Conservation (phyloP, 352 stramenopile genomes). For the Phytophthora europaea region DNA sequence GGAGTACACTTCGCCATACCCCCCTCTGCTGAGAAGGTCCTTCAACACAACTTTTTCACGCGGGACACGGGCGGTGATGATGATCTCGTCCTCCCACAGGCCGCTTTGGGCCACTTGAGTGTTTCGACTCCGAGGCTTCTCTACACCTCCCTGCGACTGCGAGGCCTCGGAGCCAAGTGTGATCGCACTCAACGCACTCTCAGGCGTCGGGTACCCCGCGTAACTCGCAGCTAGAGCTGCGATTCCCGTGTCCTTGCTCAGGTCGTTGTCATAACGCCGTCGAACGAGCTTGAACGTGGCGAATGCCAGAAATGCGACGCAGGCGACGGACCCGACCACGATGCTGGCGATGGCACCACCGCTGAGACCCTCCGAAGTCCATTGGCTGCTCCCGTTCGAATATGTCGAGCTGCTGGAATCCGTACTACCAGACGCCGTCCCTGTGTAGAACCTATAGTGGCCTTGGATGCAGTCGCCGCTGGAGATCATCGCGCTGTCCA, state of each 20-base stretch:
- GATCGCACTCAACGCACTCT: slow-evolving; percentile 35
- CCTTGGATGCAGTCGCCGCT: slow-evolving; percentile 32
- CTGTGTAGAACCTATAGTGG: slow-evolving; percentile 42
- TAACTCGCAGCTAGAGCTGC: slow-evolving; percentile 39
- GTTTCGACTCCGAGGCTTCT: slow-evolving; percentile 23
- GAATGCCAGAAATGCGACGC: slow-evolving; percentile 32
- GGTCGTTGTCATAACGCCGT: slow-evolving; percentile 21
- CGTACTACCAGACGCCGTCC: slow-evolving; percentile 1
- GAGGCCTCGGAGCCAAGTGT: slow-evolving; percentile 39
- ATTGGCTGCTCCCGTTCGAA: slow-evolving; percentile 26
- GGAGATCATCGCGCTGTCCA: slow-evolving; percentile 20
- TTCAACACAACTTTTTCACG: slow-evolving; percentile 43
- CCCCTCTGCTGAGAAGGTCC: slow-evolving; percentile 44
- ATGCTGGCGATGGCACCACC: slow-evolving; percentile 25
- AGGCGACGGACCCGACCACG: slow-evolving; percentile 22
- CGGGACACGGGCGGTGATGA: slow-evolving; percentile 44
- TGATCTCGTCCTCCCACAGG: slow-evolving; percentile 52
- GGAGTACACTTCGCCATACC: slow-evolving; percentile 44
- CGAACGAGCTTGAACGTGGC: slow-evolving; percentile 36
- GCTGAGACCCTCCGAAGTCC: not conserved
- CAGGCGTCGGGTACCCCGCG: slow-evolving; percentile 41
- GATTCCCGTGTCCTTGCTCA: slow-evolving; percentile 36
- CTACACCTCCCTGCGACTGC: slow-evolving; percentile 32
- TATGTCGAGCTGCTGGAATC: slow-evolving; percentile 21
- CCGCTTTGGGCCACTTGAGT: slow-evolving; percentile 12